These are phyloP conservation scores for Lactifluus volemus DNA, from an alignment of 768 basidiomycete genomes.

Conservation along the genomic window DNA sequence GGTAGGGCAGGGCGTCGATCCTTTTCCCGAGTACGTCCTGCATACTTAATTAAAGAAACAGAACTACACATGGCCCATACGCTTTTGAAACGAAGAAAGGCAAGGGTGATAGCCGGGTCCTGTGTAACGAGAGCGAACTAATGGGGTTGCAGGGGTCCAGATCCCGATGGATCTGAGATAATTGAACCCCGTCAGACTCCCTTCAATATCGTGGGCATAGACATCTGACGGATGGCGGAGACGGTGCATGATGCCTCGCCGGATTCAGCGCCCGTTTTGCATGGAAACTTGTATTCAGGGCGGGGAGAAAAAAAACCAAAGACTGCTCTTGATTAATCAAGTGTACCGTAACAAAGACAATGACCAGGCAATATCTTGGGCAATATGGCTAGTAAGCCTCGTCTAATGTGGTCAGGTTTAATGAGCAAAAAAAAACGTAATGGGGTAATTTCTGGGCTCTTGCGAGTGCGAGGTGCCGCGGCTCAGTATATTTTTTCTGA, in stretches of 20 bases:
- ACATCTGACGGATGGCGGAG: neutral
- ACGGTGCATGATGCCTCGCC: neutral
- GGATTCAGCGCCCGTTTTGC: neutral
- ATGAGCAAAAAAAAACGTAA: no score
- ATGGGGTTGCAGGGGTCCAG: slow-evolving; percentile 2
- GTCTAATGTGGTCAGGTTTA: no score
- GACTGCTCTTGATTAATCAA: neutral
- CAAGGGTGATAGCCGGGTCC: neutral
- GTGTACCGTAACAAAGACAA: neutral
- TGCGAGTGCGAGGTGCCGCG: no score
- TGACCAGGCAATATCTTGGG: neutral
- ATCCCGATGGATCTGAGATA: slow-evolving; percentile 1
- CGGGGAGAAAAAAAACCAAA: neutral
- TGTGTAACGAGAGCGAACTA: neutral
- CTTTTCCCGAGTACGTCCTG: neutral
- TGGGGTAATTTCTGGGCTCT: no score
- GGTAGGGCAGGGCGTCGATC: neutral
- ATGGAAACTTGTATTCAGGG: neutral
- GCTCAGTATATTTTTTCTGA: no score
- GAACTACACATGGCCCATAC: neutral
- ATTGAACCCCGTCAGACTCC: no score
- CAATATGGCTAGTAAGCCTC: neutral
- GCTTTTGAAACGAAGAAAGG: neutral
- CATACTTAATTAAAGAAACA: slow-evolving; percentile 5
- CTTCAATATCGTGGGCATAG: neutral